Base-by-base conservation (phyloP, 345 rosid genomes). In the Triadica sebifera region DNA sequence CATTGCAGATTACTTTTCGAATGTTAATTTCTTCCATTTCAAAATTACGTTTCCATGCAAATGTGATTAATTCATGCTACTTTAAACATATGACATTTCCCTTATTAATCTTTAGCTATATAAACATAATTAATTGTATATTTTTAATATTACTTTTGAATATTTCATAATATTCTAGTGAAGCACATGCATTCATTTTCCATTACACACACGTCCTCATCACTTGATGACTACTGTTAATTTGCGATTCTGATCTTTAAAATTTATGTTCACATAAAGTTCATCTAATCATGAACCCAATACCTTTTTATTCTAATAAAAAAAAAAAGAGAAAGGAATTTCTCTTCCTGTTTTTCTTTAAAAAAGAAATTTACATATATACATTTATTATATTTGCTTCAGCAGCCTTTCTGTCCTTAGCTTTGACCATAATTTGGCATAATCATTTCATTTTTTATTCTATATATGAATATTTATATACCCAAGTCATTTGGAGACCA, bases 381-480 rank as follows among this genome's bases (percentile, higher is more conserved):
- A 6, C 5, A 52, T 52, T 13, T 13, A 5, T 15, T 17, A 41
- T 16, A 20, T 29, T 62, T 67, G 72, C 61, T 75, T 59, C 67
- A 65, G 65, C 69, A 65, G 65, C 58, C 71, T 67, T 67, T 67
- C 17, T 6, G 8, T 11, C 12, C 6, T 50, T 59, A 68, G 59
- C 71, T 68, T 68, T 68, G 25, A 68, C 22, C 59, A 34, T 45
- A 68, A 8, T 34, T 51, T 15, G 45, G 38, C 25, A 50, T 34
- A 12, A 19, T 20, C n/a, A 38, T 38, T 63, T 63, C 45, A 63
- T 39, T 37, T 29, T 63, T 39, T 5, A 60, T 60, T 8, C 39
- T 63, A 63, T 63, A 63, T 19, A 41, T 63, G 39, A 63, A 29
- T 29, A 29, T 29, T 29, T 29, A 29, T 29, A 29, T 29, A 29